Conservation (phyloP, 257 asterid genomes). For the Striga asiatica region DNA sequence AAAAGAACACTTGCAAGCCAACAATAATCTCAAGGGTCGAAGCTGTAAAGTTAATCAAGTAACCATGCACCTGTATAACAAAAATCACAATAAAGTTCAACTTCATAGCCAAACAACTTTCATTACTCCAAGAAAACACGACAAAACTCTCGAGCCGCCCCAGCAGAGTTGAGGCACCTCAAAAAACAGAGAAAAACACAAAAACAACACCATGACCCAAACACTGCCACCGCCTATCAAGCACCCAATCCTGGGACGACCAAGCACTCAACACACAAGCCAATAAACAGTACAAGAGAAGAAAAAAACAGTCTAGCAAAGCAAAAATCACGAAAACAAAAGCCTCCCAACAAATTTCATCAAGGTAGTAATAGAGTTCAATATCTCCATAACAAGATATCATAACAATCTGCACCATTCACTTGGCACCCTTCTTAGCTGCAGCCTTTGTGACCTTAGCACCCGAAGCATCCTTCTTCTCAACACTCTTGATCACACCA, state of each 20-base stretch:
- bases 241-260: slow-evolving; percentile 31
- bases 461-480: too few species aligned
- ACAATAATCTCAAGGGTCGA: too few species aligned
- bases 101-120: too few species aligned
- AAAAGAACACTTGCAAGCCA: too few species aligned
- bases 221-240: slow-evolving; percentile 30
- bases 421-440: slow-evolving; percentile 72
- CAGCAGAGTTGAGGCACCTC: neutral
- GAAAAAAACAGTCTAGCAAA: neutral
- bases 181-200: neutral
- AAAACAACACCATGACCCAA: neutral
- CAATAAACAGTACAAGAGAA: slow-evolving; percentile 3
- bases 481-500: too few species aligned
- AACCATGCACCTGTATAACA: too few species aligned
- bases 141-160: too few species aligned
- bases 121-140: too few species aligned
- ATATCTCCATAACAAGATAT: neutral
- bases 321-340: neutral
- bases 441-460: too few species aligned
- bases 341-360: neutral
- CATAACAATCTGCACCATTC: slow-evolving; percentile 13
- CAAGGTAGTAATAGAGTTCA: neutral
- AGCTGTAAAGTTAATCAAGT: too few species aligned
- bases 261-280: slow-evolving; percentile 12
- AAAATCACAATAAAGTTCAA: too few species aligned